phyloP scores from a whole-genome alignment of 139 green algal genomes.

The Chlorella ohadii region DNA sequence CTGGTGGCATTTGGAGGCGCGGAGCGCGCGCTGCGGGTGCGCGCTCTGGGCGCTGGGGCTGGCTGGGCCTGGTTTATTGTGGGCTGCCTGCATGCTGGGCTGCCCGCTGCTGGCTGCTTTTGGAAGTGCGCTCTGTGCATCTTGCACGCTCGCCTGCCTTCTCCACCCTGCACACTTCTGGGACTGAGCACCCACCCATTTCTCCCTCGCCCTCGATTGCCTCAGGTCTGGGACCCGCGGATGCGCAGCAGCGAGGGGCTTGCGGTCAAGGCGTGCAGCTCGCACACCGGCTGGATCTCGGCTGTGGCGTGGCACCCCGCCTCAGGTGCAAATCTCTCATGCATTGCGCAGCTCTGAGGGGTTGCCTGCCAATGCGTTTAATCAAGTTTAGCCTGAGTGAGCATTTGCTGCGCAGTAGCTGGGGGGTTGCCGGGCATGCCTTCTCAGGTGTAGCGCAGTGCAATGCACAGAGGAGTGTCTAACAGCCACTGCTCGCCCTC shows the following conservation, averaged over 20 bases:
- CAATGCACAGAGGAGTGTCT: too few species aligned
- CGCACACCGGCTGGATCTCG: constrained; percentile 78
- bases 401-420: background rate
- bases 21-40: constrained; percentile 63
- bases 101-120: too few species aligned
- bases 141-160: too few species aligned
- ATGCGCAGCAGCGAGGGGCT: constrained; percentile 51
- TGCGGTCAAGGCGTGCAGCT: constrained; percentile 49
- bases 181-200: background rate
- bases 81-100: too few species aligned
- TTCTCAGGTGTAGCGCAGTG: too few species aligned
- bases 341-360: too few species aligned
- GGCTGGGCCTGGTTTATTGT: background rate
- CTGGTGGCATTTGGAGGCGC: constrained; percentile 80
- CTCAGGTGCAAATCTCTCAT: constrained; percentile 16
- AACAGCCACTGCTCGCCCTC: background rate
- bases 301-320: constrained; percentile 69
- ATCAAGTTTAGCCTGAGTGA: too few species aligned
- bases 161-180: background rate
- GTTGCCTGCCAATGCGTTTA: too few species aligned
- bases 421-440: background rate
- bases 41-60: background rate
- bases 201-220: too few species aligned
- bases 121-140: too few species aligned
- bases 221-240: constrained; percentile 80